These are phyloP conservation scores for Pleurotus platypus DNA, from an alignment of 768 basidiomycete species.

Conservation along the genomic window DNA sequence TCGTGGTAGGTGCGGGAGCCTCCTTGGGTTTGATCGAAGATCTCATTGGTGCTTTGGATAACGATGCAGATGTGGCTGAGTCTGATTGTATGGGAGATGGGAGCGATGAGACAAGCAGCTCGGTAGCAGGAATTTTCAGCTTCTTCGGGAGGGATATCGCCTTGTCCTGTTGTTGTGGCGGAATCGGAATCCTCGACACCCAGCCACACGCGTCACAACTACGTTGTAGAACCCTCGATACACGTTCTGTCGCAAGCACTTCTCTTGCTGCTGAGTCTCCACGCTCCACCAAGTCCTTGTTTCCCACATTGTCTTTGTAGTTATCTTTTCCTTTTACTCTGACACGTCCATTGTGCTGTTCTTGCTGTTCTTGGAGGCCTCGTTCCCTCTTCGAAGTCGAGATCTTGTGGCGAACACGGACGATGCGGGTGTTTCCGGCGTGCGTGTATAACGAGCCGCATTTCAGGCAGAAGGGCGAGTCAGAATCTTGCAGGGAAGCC, in stretches of 20 bases:
- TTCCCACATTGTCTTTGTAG: not conserved
- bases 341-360: too few species aligned
- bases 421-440: slow-evolving; percentile 32
- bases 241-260: too few species aligned
- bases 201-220: slow-evolving; percentile 29
- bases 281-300: not conserved
- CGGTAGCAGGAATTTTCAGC: too few species aligned
- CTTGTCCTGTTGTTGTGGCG: slow-evolving; percentile 7
- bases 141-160: not conserved
- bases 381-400: too few species aligned
- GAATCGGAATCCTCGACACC: slow-evolving; percentile 15
- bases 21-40: not conserved
- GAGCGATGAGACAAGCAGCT: not conserved
- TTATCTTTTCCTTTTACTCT: slow-evolving; percentile 1
- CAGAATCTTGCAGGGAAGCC: slow-evolving; percentile 17
- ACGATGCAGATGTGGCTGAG: slow-evolving; percentile 10
- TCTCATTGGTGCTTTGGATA: slow-evolving; percentile 9
- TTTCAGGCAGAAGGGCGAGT: slow-evolving; percentile 33
- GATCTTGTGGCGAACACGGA: slow-evolving; percentile 20
- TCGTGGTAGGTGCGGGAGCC: slow-evolving; percentile 2
- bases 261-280: not conserved
- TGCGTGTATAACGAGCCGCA: slow-evolving; percentile 51
- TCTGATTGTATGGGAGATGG: slow-evolving; percentile 4
- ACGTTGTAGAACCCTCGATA: slow-evolving; percentile 18
- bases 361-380: too few species aligned